Evolutionary conservation across 1,139 yeast species (phyloP).

Genomic region (Hanseniaspora gamundiae): DNA sequence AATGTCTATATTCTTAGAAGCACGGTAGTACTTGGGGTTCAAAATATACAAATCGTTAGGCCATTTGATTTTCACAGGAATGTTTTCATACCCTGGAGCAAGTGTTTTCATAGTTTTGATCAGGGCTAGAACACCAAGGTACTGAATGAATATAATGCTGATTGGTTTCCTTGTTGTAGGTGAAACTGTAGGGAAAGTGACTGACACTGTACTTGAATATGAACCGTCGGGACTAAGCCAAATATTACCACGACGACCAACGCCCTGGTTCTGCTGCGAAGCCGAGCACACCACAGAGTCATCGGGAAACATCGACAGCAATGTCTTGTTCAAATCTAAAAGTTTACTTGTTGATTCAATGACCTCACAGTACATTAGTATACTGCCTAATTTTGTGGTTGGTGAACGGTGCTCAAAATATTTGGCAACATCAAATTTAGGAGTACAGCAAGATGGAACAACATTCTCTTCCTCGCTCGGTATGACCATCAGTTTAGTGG

Average conservation of each 20-base stretch:
- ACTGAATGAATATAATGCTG: conserved; percentile 65
- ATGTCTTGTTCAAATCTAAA: conserved; percentile 55
- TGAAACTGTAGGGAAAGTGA: conserved; percentile 14
- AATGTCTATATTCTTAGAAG: conserved; percentile 10
- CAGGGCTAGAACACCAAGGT: conserved; percentile 70
- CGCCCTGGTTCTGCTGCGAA: conserved; percentile 75
- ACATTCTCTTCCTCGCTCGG: conserved; percentile 23
- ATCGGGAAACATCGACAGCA: conserved; percentile 27
- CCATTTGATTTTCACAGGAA: conserved; percentile 87
- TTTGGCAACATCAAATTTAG: conserved; percentile 52
- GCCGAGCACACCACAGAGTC: conserved; percentile 34
- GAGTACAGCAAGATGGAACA: conserved; percentile 17
- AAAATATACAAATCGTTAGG: conserved; percentile 88
- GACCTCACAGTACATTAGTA: conserved; percentile 75
- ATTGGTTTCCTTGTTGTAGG: conserved; percentile 23
- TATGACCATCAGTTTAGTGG: conserved; percentile 36
- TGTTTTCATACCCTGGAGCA: conserved; percentile 34
- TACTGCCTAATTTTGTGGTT: conserved; percentile 41
- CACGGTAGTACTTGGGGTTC: conserved; percentile 42
- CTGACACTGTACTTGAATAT: conserved; percentile 70
- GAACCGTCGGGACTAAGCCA: conserved; percentile 96
- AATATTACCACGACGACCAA: conserved; percentile 89
- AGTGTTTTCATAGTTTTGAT: conserved; percentile 65
- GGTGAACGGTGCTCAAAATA: conserved; percentile 41
- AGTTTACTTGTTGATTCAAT: conserved; percentile 78